Base-by-base conservation (phyloP, 2,329 filamentous ascomycete genomes). In the Colletotrichum sp. region DNA sequence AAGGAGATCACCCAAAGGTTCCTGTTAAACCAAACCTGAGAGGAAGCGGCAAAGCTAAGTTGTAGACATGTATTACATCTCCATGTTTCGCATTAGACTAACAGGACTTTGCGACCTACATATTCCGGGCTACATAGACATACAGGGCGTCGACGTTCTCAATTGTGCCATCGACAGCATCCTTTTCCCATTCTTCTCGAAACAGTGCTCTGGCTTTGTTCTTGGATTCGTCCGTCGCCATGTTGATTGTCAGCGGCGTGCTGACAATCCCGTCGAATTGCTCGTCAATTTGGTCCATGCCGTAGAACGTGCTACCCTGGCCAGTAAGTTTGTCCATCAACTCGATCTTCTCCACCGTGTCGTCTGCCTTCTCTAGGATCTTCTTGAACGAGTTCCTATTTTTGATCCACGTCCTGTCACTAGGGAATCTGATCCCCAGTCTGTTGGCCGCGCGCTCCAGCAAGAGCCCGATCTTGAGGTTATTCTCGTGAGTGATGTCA, bases 1-100 rank as follows among this genome's bases (percentile, higher is more conserved):
- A 89, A 34, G 90, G 90, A 3, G 79, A 82, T 34, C 89, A 91
- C 75, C 89, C 89, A 24, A 86, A 84, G 76, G 83, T 87, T 75
- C 84, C 88, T 1, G 78, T 88, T 31, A 83, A 83, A 72, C 84
- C 87, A 8, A 84, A 78, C 55, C 70, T 80, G 11, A 72, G 61
- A 11, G 76, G 76, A 18, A 76, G 77, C 2, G 86, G 81, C 1
- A 86, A 81, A 70, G 83, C 88, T 1, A 90, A 85, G 78, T 85
- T 90, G 78, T 87, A 82, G 71, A 18, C 31, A 31, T 21, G 31
- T 13, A 21, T 27, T 82, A 73, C 24, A 63, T 36, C 27, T 57
- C 54, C 24, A 16, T n/a, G 11, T n/a, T 57, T 57, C 7, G 15
- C 24, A 27, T 29, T 63, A 38, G 66, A 69, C 16, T 29, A 24